These are phyloP conservation scores for Termitomyces sp. DNA, from an alignment of 1,284 basidiomycete species.

Conservation along the genomic window DNA sequence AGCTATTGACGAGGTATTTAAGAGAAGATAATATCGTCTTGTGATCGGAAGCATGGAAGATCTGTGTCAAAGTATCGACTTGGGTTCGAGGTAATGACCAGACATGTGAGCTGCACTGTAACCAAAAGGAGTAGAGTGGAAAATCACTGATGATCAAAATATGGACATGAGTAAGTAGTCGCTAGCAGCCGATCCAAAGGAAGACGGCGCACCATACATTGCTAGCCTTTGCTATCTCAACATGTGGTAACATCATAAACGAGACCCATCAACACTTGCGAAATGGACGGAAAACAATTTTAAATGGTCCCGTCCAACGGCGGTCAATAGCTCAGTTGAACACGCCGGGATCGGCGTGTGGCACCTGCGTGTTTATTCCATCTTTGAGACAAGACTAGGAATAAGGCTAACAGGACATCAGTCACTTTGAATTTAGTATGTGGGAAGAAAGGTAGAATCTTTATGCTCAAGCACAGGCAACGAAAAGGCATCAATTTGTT, in stretches of 20 bases:
- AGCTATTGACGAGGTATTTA: neutral
- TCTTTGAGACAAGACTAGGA: too few relatives aligned
- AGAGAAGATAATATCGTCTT: neutral
- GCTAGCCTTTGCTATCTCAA: neutral
- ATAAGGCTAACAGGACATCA: too few relatives aligned
- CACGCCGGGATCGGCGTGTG: too few relatives aligned
- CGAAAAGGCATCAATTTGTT: too few relatives aligned
- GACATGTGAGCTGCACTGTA: neutral
- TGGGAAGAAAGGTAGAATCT: too few relatives aligned
- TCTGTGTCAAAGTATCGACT: neutral
- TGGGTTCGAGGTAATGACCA: neutral
- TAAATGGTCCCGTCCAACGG: too few relatives aligned
- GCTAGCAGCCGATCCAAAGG: too few relatives aligned
- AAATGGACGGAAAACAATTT: neutral
- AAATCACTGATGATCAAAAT: neutral
- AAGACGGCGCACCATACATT: neutral
- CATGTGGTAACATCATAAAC: neutral
- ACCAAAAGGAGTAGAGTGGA: neutral
- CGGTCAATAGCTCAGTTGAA: too few relatives aligned
- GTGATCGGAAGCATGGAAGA: neutral
- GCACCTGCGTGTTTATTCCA: too few relatives aligned
- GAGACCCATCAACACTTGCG: neutral
- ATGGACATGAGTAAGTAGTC: too few relatives aligned
- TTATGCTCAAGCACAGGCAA: too few relatives aligned
- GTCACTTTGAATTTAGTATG: too few relatives aligned